These are phyloP conservation scores for Soucietia sequanensis DNA, from an alignment of 805 yeast species.

Conservation along the genomic window DNA sequence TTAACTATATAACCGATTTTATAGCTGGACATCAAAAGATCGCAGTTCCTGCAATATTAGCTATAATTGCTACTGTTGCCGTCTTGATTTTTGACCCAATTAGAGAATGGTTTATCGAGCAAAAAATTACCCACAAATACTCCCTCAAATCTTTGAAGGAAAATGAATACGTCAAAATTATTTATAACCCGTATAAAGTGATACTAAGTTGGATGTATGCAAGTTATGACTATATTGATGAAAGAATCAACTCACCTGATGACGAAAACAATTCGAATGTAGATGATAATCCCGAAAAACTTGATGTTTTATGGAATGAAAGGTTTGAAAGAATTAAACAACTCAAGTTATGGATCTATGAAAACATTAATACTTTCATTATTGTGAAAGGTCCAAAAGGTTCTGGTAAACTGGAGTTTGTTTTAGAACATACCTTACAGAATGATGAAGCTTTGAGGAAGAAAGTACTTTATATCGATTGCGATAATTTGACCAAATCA, in stretches of 20 bases:
- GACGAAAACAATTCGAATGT: conserved; percentile 13
- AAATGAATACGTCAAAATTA: conserved; percentile 23
- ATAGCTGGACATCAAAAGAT: conserved; percentile 77
- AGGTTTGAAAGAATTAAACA: conserved; percentile 66
- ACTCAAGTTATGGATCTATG: conserved; percentile 75
- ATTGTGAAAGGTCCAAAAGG: conserved; percentile 93
- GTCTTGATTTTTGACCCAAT: conserved; percentile 92
- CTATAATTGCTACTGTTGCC: conserved; percentile 76
- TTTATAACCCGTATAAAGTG: conserved; percentile 26
- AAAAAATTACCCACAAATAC: conserved; percentile 63
- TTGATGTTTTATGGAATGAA: conserved; percentile 63
- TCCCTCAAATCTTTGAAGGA: conserved; percentile 49
- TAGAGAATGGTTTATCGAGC: conserved; percentile 73
- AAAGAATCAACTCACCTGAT: conserved; percentile 10
- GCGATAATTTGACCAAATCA: conserved; percentile 71
- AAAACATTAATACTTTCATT: conserved; percentile 87
- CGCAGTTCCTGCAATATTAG: conserved; percentile 75
- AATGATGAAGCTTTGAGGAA: conserved; percentile 42
- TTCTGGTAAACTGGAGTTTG: conserved; percentile 84
- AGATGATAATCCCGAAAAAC: conserved; percentile 23
- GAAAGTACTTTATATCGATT: conserved; percentile 70
- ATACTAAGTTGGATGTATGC: conserved; percentile 24
- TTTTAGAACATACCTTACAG: conserved; percentile 62
- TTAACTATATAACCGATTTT: conserved; percentile 53
- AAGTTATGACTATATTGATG: conserved; percentile 38